phyloP scores from a whole-genome alignment of 2,329 filamentous ascomycete genomes.

The Zelopaecilomyces penicillatus region DNA sequence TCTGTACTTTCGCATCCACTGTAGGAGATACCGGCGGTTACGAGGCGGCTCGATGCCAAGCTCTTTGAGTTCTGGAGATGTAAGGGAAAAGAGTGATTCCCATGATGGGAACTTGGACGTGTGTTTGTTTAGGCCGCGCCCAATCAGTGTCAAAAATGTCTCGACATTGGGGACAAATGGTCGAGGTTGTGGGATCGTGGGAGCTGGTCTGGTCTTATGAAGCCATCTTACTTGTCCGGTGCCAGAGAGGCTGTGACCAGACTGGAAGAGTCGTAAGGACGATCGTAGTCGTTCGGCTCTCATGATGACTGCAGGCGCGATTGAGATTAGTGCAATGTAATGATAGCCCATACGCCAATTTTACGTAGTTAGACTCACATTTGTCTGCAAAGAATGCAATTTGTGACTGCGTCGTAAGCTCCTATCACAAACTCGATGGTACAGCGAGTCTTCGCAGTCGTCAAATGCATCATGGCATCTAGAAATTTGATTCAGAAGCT shows the following conservation, averaged over 20 bases:
- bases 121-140: constrained; percentile 75
- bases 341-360: no score
- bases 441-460: no score
- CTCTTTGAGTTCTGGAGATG: constrained; percentile 68
- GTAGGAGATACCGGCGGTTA: constrained; percentile 71
- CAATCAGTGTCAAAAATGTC: constrained; percentile 86
- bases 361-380: no score
- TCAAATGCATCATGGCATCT: constrained; percentile 6
- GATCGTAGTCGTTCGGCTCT: constrained; percentile 23
- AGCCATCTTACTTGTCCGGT: constrained; percentile 34
- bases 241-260: constrained; percentile 22
- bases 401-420: no score
- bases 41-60: constrained; percentile 82
- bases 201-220: constrained; percentile 31
- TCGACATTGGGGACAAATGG: constrained; percentile 77
- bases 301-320: constrained; percentile 17
- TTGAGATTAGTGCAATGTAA: neutral
- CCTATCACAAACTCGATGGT: no score
- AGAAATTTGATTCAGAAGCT: constrained; percentile 20
- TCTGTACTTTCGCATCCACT: constrained; percentile 80
- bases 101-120: constrained; percentile 81
- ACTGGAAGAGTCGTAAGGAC: constrained; percentile 22
- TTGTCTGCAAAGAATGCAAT: no score
- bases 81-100: constrained; percentile 80
- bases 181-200: constrained; percentile 57